Base-by-base conservation (phyloP, 2,329 filamentous ascomycete genomes). In the Alternaria sp. region DNA sequence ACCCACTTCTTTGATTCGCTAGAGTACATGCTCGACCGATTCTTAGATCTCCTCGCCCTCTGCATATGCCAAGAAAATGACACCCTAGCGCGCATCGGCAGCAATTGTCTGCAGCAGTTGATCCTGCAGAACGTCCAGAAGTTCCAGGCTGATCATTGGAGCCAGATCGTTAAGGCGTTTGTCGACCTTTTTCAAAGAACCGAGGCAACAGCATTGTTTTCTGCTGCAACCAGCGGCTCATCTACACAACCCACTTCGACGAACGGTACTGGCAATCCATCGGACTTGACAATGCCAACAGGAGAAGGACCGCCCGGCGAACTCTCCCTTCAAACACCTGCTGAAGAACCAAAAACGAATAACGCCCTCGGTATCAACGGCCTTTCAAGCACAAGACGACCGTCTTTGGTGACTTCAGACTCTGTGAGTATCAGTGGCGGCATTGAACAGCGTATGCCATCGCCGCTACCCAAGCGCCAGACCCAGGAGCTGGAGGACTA, bases 61-160 rank as follows among this genome's bases (percentile, higher is more conserved):
- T 99, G 95, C 75, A 99, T 99, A 63, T 98, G 94, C 75, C 95
- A 99, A 77, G 95, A 99, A 75, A 99, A 99, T 70, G 95, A 99
- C 72, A 99, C 96, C 0, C 94, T 99, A 65, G 96, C 95, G 3
- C 87, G 96, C 24, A 99, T 99, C 70, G 95, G 95, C 51, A 98
- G 94, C 81, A 99, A 99, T 75, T 99, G 96, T 75, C 80, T 99
- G 52, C 95, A 99, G 76, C 94, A 98, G 75, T 82, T 99, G 42
- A 97, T 99, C 58, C 78, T 99, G 41, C 94, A 98, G 75, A 99
- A 99, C 68, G 95, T 99, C 9, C 88, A 87, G 61, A 98, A 98
- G 75, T 97, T 99, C 78, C 87, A 85, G 23, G 83, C 88, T 1
- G 86, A 90, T 54, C 94, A 99, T 76, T 99, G 95, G 95, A 85